A percentile compares a stretch with the other conserved stretches of the same genome.
phyloP scores from a whole-genome alignment of 2,329 filamentous ascomycete genomes.

The Diaporthe ilicicola region DNA sequence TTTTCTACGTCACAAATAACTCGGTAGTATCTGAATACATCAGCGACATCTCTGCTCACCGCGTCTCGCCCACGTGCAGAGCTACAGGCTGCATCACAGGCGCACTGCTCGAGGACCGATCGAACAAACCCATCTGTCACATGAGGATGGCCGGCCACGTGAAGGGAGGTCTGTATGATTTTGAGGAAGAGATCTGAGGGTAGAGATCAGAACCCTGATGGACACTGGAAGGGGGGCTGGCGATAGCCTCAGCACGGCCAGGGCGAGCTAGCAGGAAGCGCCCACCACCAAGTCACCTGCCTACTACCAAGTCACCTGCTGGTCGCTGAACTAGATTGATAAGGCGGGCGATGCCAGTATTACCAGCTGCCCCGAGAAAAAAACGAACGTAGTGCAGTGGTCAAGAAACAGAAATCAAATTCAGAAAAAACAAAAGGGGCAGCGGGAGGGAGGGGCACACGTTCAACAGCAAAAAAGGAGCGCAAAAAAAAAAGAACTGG shows the following conservation, averaged over 20 bases:
- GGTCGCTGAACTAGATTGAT: background rate
- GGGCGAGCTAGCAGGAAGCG: background rate
- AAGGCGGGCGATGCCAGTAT: too few species aligned
- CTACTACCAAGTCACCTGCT: too few species aligned
- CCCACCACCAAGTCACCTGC: too few species aligned
- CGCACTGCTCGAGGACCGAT: background rate
- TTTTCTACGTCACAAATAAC: background rate
- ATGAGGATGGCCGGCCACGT: background rate
- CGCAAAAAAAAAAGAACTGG: background rate
- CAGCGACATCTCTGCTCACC: too few species aligned
- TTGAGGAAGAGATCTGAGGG: background rate
- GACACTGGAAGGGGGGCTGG: background rate
- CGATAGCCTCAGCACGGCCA: background rate
- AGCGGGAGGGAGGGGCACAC: background rate
- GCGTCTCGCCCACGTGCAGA: background rate
- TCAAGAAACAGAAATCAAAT: background rate
- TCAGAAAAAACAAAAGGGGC: background rate
- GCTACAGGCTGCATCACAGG: background rate
- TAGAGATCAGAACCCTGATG: background rate
- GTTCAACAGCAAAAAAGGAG: background rate
- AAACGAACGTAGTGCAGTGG: background rate
- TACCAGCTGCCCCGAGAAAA: conserved; percentile 4
- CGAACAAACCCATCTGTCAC: too few species aligned
- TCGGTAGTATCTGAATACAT: background rate
- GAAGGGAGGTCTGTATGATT: background rate